Evolutionary conservation across 257 asterid genomes (phyloP), one percentile per base, ranked within the genome.

Genomic region (Penstemon davidsonii): DNA sequence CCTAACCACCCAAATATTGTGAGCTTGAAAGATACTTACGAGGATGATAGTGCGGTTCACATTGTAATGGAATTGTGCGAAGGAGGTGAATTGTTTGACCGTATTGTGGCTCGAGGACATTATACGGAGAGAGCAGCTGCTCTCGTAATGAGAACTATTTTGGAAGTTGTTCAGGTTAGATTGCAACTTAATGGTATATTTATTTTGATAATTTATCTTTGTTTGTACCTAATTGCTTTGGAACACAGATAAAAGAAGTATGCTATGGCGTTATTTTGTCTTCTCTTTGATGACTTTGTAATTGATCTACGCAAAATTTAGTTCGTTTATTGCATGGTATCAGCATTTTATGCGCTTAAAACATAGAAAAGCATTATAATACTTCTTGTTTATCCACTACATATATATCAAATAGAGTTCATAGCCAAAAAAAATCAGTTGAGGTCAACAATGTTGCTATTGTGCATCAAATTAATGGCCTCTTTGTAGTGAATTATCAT

Each of bases 51-150:
- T 15, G 91, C 85, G 0, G 88, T 88, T 3, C 91, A 88, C 45
- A 88, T 88, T 73, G 90, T 85, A 18, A 87, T 87, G 95, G 95
- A 87, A 49, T 75, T 87, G 25, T 87, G 95, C 55, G 95, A 85
- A 80, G 95, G 95, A 4, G 95, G 95, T 8, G 95, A 85, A 69
- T 74, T 87, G 77, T 87, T 87, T 15, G 95, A 87, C 39, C 73
- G 95, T 49, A 87, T 87, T 55, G 95, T 87, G 63, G 91, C 95
- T 0, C 75, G 92, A 63, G 95, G 95, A 5, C 92, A 88, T 72
- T 88, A 88, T 53, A 85, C 95, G 0, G 95, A 88, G 79, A 80
- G 87, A 66, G 95, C 90, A 33, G 92, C 95, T 3, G 90, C 95
- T 0, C 58, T 13, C 56, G 82, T 85, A 67, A 78, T 85, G 90